Evolutionary conservation across 441 rosid genomes (phyloP), one percentile per base, ranked within the genome.

Genomic region (Codiaeum variegatum): DNA sequence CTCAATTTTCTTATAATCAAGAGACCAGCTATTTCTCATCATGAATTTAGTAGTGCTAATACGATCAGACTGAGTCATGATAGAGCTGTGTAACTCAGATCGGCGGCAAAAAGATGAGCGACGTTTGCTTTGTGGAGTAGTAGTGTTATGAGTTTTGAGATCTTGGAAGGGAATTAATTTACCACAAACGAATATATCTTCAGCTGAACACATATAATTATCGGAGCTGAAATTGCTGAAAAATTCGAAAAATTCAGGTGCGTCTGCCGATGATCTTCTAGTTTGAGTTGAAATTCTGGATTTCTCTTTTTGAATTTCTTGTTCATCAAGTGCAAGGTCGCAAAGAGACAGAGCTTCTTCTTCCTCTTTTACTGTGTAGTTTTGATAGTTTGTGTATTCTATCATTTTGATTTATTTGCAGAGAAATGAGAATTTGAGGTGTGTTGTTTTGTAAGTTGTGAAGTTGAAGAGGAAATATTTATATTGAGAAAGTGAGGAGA

Each of bases 161-260:
- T 79, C 70, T 18, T 74, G 83, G 67, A 85, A 81, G 3, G 97
- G 89, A 42, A 91, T 76, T 67, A 93, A 90, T 74, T 88, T 90
- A 12, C 97, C 98, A 67, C 84, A 77, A 73, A 87, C 84, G 76
- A 91, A 84, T 46, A 91, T 83, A 58, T 91, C 94, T 62, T 93
- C 97, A 11, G 98, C 96, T 0, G 96, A 86, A 55, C 89, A 82
- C 88, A 88, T 87, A 40, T n/a, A n/a, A n/a, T 51, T 51, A 1
- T 90, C 81, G 13, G 85, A 65, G 73, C 75, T 73, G 62, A 83
- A 56, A 67, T 79, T 75, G 70, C 74, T 84, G 13, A 90, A 73
- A 72, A 93, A 93, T 83, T 90, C 96, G 58, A 93, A 93, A 64
- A 86, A 66, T 19, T 91, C 93, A 72, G 76, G 18, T 69, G 79